These are phyloP conservation scores for Funneliformis mosseae DNA, from an alignment of 192 early-diverging fungal genomes.

Conservation along the genomic window DNA sequence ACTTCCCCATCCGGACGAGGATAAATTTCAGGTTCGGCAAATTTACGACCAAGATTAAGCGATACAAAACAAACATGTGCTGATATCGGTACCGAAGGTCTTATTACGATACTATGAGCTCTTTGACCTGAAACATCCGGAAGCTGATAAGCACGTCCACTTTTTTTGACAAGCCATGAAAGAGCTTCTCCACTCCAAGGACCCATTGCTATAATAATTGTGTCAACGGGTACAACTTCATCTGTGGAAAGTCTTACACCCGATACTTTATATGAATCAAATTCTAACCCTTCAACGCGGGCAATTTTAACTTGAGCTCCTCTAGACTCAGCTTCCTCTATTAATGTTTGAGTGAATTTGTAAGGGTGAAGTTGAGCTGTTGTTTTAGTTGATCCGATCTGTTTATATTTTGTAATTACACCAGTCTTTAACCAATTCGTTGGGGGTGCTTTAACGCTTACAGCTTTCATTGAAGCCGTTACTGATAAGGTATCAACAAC, in stretches of 20 bases:
- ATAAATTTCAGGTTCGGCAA: constrained; percentile 49
- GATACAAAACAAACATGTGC: constrained; percentile 44
- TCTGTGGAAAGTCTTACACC: constrained; percentile 39
- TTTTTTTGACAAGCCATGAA: constrained; percentile 35
- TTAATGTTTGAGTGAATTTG: constrained; percentile 41
- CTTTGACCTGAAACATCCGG: constrained; percentile 40
- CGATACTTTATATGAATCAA: constrained; percentile 27
- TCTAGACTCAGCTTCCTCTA: constrained; percentile 37
- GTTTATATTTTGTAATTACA: constrained; percentile 23
- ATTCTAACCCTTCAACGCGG: constrained; percentile 28
- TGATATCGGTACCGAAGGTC: constrained; percentile 26
- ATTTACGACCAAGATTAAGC: constrained; percentile 35
- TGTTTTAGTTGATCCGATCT: constrained; percentile 37
- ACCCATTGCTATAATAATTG: constrained; percentile 48
- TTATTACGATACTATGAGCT: constrained; percentile 44
- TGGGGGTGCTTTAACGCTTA: constrained; percentile 23
- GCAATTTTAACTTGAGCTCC: constrained; percentile 40
- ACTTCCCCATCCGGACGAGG: constrained; percentile 54
- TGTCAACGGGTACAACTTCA: constrained; percentile 35
- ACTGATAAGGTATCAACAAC: constrained; percentile 42
- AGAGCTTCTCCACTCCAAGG: constrained; percentile 44
- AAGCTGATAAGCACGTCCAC: constrained; percentile 17
- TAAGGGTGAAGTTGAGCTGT: constrained; percentile 49
- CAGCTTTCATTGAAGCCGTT: constrained; percentile 29
- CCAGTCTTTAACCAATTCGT: constrained; percentile 26